Conservation (phyloP, 768 basidiomycete genomes). For the Rossbeevera mucosa region DNA sequence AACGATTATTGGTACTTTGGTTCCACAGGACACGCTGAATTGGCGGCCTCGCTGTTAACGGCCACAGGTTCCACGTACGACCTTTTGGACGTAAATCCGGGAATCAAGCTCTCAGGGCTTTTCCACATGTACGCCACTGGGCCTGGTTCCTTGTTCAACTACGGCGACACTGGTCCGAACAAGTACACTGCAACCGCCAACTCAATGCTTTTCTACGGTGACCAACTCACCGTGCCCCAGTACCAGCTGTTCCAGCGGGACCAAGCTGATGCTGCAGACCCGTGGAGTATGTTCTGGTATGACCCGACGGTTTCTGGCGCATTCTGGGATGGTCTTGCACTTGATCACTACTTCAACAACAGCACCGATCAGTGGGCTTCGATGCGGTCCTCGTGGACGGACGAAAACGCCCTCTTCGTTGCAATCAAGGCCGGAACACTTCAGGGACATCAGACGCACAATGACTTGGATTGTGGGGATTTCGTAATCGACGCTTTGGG, state of each 20-base stretch:
- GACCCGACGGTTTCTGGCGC: slow-evolving; percentile 77
- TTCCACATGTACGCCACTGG: slow-evolving; percentile 91
- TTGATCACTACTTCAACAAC: slow-evolving; percentile 82
- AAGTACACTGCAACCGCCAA: slow-evolving; percentile 95
- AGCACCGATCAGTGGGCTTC: slow-evolving; percentile 78
- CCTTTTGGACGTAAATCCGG: slow-evolving; percentile 66
- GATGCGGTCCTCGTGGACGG: slow-evolving; percentile 92
- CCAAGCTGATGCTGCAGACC: slow-evolving; percentile 74
- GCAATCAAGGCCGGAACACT: slow-evolving; percentile 84
- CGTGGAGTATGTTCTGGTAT: slow-evolving; percentile 94
- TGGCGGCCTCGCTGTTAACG: slow-evolving; percentile 73
- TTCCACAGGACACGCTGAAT: slow-evolving; percentile 85
- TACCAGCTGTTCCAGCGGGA: slow-evolving; percentile 92
- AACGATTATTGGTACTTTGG: slow-evolving; percentile 96
- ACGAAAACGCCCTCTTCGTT: slow-evolving; percentile 74
- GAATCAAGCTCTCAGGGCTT: slow-evolving; percentile 64
- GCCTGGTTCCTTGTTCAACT: slow-evolving; percentile 78
- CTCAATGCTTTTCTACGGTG: slow-evolving; percentile 72
- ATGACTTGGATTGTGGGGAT: slow-evolving; percentile 91
- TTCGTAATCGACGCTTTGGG: slow-evolving; percentile 95
- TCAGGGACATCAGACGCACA: slow-evolving; percentile 87
- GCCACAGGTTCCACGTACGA: slow-evolving; percentile 84
- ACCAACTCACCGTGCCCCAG: slow-evolving; percentile 61
- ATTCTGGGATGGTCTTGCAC: slow-evolving; percentile 81
- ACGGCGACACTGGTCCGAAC: slow-evolving; percentile 68